phyloP scores from a whole-genome alignment of 23 red algal genomes.

The Gracilaria gracilis region DNA sequence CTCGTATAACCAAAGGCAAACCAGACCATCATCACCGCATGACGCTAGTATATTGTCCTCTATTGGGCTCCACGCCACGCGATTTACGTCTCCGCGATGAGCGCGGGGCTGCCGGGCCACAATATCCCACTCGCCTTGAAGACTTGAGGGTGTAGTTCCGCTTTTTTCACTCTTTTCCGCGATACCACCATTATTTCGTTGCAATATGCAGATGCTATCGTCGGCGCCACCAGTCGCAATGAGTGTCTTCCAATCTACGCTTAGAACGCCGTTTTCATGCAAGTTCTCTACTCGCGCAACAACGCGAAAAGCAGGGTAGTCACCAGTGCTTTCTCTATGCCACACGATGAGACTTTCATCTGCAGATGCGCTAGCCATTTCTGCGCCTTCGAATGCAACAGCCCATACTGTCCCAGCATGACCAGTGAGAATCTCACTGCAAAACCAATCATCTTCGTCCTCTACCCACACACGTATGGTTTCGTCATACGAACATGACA shows the following conservation, averaged over 20 bases:
- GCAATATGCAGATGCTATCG: slow-evolving; percentile 77
- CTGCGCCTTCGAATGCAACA: slow-evolving; percentile 76
- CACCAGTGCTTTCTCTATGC: slow-evolving; percentile 61
- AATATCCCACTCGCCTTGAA: slow-evolving; percentile 41
- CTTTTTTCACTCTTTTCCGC: background rate
- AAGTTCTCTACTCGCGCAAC: slow-evolving; percentile 41
- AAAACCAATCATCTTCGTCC: slow-evolving; percentile 96
- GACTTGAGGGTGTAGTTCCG: background rate
- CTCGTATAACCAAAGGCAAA: slow-evolving; percentile 73
- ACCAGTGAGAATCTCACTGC: slow-evolving; percentile 66
- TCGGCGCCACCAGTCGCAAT: slow-evolving; percentile 86
- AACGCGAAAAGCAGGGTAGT: slow-evolving; percentile 46
- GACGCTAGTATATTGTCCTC: slow-evolving; percentile 83
- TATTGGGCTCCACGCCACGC: slow-evolving; percentile 84
- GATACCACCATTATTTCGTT: background rate
- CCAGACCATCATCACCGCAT: slow-evolving; percentile 85
- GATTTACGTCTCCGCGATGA: slow-evolving; percentile 87
- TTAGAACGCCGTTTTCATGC: slow-evolving; percentile 62
- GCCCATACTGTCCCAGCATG: slow-evolving; percentile 90
- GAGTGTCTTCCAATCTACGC: slow-evolving; percentile 76
- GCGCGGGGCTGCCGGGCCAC: slow-evolving; percentile 39
- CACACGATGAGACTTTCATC: slow-evolving; percentile 85
- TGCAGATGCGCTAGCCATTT: slow-evolving; percentile 69
- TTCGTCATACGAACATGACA: slow-evolving; percentile 84
- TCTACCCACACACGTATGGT: slow-evolving; percentile 93